Conservation (phyloP, 257 asterid genomes). For the Nicotiana noctiflora region DNA sequence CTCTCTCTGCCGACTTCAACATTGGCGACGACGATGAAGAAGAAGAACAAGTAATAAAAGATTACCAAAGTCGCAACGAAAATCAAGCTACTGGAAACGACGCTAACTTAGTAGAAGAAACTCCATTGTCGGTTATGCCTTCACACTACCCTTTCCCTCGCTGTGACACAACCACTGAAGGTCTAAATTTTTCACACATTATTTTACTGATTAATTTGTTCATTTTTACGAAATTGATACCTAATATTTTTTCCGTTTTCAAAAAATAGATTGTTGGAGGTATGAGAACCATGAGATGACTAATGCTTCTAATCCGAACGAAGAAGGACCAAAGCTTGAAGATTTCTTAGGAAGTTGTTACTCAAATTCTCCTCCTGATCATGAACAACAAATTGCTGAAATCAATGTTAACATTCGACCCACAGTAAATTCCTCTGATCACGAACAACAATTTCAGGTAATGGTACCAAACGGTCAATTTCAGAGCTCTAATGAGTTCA, state of each 20-base stretch:
- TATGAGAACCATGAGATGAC: constrained; percentile 26
- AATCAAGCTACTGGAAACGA: background rate
- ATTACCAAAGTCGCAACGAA: constrained; percentile 6
- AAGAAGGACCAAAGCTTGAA: constrained; percentile 59
- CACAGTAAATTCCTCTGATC: background rate
- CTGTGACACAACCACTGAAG: constrained; percentile 4
- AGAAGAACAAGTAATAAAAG: constrained; percentile 9
- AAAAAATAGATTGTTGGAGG: constrained; percentile 43
- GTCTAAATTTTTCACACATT: background rate
- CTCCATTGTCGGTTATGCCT: constrained; percentile 33
- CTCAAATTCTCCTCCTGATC: constrained; percentile 37
- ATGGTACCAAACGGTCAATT: constrained; percentile 4
- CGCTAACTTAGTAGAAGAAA: background rate
- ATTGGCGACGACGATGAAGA: constrained; percentile 29
- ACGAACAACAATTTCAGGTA: constrained; percentile 3
- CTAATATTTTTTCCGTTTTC: background rate
- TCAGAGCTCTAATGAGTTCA: constrained; percentile 2
- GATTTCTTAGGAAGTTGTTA: constrained; percentile 69
- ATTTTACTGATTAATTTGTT: background rate
- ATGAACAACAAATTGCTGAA: constrained; percentile 22
- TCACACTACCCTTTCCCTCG: constrained; percentile 16
- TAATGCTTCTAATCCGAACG: constrained; percentile 22
- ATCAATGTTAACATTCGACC: constrained; percentile 63
- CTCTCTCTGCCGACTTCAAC: constrained; percentile 54
- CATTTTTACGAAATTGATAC: background rate